Conservation (phyloP, 257 asterid genomes). For the Eucommia ulmoides region DNA sequence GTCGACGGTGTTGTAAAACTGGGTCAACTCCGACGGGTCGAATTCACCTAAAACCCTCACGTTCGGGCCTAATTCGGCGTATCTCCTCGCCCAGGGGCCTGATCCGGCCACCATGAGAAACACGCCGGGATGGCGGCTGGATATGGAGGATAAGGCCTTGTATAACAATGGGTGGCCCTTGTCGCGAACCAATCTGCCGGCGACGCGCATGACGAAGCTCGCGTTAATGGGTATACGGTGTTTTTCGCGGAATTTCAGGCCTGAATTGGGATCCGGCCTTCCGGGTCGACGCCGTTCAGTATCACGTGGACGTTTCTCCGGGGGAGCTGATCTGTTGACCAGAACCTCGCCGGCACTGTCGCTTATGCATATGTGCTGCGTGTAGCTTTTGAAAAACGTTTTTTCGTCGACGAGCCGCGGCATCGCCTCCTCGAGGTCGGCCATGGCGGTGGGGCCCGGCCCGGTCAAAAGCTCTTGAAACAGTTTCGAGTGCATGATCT, state of each 20-base stretch:
- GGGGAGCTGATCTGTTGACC: slow-evolving; percentile 54
- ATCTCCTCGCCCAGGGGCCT: slow-evolving; percentile 69
- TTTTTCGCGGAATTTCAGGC: slow-evolving; percentile 6
- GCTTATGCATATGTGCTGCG: slow-evolving; percentile 75
- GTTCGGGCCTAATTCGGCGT: slow-evolving; percentile 41
- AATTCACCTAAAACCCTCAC: slow-evolving; percentile 47
- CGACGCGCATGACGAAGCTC: slow-evolving; percentile 40
- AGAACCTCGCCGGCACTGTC: slow-evolving; percentile 64
- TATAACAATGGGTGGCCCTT: slow-evolving; percentile 64
- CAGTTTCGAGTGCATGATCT: slow-evolving; percentile 61
- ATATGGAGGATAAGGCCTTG: slow-evolving; percentile 50
- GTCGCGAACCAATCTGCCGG: slow-evolving; percentile 77
- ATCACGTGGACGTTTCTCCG: slow-evolving; percentile 52
- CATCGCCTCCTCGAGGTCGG: slow-evolving; percentile 20
- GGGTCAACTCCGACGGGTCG: slow-evolving; percentile 16
- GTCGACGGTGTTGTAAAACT: slow-evolving; percentile 13
- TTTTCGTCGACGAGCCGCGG: slow-evolving; percentile 51
- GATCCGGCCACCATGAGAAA: slow-evolving; percentile 59
- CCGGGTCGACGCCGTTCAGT: slow-evolving; percentile 44
- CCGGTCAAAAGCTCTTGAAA: slow-evolving; percentile 45
- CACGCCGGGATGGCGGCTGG: slow-evolving; percentile 31
- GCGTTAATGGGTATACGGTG: slow-evolving; percentile 17
- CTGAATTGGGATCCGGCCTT: slow-evolving; percentile 29
- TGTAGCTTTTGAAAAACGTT: slow-evolving; percentile 41
- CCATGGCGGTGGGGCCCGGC: slow-evolving; percentile 18